phyloP scores from a whole-genome alignment of 2,329 filamentous ascomycete genomes.

The Mollisiaceae sp. region DNA sequence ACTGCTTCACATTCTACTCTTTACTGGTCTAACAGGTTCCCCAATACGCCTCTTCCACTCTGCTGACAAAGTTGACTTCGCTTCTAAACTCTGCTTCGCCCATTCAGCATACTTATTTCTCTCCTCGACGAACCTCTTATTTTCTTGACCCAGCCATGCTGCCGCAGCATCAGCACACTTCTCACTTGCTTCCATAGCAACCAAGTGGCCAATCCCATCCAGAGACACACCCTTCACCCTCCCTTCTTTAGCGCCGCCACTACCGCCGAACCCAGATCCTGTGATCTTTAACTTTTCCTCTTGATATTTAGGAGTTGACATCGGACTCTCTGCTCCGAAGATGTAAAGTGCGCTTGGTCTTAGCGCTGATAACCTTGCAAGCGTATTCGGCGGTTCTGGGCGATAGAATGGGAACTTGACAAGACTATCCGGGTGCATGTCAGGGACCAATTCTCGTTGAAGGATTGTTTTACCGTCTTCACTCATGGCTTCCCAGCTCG shows the following conservation, averaged over 20 bases:
- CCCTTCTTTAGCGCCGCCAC: constrained; percentile 66
- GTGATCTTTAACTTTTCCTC: constrained; percentile 67
- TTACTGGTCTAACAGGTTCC: constrained; percentile 22
- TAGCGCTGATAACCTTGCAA: constrained; percentile 61
- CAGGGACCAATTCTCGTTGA: constrained; percentile 53
- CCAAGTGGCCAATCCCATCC: constrained; percentile 73
- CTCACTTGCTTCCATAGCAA: constrained; percentile 79
- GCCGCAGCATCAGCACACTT: constrained; percentile 67
- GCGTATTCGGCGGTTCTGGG: constrained; percentile 63
- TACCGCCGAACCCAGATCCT: constrained; percentile 69
- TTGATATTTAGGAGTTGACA: constrained; percentile 57
- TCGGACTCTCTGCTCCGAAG: constrained; percentile 64
- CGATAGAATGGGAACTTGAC: constrained; percentile 65
- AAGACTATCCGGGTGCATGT: constrained; percentile 33
- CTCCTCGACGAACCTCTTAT: constrained; percentile 61
- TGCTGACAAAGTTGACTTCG: constrained; percentile 62
- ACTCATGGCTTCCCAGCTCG: constrained; percentile 52
- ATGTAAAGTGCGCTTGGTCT: constrained; percentile 72
- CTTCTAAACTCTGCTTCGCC: constrained; percentile 53
- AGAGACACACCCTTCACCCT: constrained; percentile 70
- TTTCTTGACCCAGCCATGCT: constrained; percentile 61
- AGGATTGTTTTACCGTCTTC: constrained; percentile 45
- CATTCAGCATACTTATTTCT: constrained; percentile 58
- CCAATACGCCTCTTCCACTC: constrained; percentile 51
- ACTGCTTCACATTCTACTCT: constrained; percentile 26